Base-by-base conservation (phyloP, 169 alveolate species). In the Babesia caballi region DNA sequence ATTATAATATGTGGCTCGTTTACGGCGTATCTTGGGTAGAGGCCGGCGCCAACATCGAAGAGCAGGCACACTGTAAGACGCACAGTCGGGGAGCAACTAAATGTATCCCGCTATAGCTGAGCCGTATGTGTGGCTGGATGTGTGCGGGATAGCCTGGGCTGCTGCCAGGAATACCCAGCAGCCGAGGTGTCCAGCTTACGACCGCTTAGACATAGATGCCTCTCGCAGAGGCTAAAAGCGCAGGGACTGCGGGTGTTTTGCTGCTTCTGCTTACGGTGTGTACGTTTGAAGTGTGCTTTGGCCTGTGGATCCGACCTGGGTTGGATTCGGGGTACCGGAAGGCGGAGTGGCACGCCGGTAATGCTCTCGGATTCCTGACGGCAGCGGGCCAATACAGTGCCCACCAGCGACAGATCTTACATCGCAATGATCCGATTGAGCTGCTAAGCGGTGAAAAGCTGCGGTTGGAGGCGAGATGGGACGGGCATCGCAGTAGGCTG, bases 181-280 rank as follows among this genome's bases (percentile, higher is more conserved):
- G 28, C 61, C 25, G n/a, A n/a, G 38, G 51, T 23, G 73, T 63
- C 73, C 8, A 49, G 60, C 49, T 49, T 7, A 3, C 60, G 27
- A 19, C 40, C 11, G 38, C 49, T 14, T 6, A 35, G 73, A 44
- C 36, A 17, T 63, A 44, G 52, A 44, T 63, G 73, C 73, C 60
- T 35, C 49, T 0, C n/a, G 12, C 33, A 19, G 60, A 50, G n/a
- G 32, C 60, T 0, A 49, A n/a, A 12, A 63, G 44, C 73, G 73
- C 73, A 63, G 27, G 61, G 60, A 63, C 1, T 2, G 36, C 30
- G 54, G 60, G 44, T 15, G 50, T 33, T 2, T 4, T 33, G 3
- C 4, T 42, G 0, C 21, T 2, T 17, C 8, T 19, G 11, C 21
- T 3, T 32, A 6, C 21, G 12, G 33, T 2, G 6, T 15, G 49